Percentiles rank a stretch among this genome's conserved stretches.
Conservation (phyloP, 106 monocot genomes). For the Vanilla planifolia region DNA sequence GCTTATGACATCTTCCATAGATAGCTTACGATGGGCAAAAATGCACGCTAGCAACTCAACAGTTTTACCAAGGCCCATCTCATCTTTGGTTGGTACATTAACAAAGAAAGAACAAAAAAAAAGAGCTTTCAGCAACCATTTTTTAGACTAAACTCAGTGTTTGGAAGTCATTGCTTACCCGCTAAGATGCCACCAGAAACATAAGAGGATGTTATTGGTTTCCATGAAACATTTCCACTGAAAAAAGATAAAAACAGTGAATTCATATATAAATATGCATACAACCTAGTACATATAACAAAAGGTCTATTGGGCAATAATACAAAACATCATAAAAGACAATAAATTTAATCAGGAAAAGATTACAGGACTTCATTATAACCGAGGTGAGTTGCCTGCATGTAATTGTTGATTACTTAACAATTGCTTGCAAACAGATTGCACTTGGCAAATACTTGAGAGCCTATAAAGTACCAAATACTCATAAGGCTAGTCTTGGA, state of each 20-base stretch:
- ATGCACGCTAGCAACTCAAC: slow-evolving; percentile 93
- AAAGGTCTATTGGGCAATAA: too few relatives aligned
- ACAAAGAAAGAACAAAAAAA: neutral
- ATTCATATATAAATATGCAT: neutral
- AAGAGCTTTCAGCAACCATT: neutral
- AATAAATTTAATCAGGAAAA: too few relatives aligned
- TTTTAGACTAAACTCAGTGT: neutral
- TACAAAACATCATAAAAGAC: too few relatives aligned
- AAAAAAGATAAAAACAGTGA: slow-evolving; percentile 16
- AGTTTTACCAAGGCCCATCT: slow-evolving; percentile 99
- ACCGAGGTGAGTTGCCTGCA: too few relatives aligned
- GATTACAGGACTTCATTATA: too few relatives aligned
- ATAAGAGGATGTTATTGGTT: slow-evolving; percentile 37
- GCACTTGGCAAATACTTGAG: too few relatives aligned
- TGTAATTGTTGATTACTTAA: too few relatives aligned
- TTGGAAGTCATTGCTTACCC: slow-evolving; percentile 32
- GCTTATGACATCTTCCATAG: slow-evolving; percentile 22
- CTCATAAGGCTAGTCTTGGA: too few relatives aligned
- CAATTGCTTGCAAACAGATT: too few relatives aligned
- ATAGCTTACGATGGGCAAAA: slow-evolving; percentile 40
- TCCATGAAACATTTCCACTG: slow-evolving; percentile 82
- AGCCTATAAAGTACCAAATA: too few relatives aligned
- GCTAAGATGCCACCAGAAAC: slow-evolving; percentile 91
- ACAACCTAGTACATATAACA: neutral
- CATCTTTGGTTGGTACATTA: slow-evolving; percentile 47